Evolutionary conservation across 805 yeast species (phyloP), one percentile per base, ranked within the genome.

Genomic region (Lachancea kluyveri): DNA sequence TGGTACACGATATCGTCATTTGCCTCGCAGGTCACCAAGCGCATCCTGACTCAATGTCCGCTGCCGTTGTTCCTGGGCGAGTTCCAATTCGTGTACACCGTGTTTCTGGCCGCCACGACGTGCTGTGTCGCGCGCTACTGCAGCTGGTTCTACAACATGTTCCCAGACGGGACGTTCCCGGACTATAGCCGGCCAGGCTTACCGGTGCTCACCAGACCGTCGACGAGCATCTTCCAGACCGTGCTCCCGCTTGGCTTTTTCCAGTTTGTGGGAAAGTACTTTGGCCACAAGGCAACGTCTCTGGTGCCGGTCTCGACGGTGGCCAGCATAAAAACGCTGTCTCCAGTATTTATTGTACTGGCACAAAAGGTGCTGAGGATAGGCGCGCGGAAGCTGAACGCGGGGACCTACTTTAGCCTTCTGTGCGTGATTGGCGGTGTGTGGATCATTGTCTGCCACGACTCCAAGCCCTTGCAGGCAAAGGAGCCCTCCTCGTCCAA

Each of bases 301-400:
- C 46, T 74, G 24, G 77, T 78, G 5, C 77, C 84, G 0, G 69
- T 79, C 9, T 78, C 85, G 0, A 75, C 86, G 0, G 82, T 78
- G 1, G 77, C 84, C 1, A 76, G 82, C 36, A 67, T 79, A n/a
- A 71, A 79, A 55, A 77, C 85, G 1, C 53, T 79, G 15, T 71
- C 81, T 3, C 87, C 87, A 0, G 53, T 79, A 26, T 56, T 79
- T 14, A 70, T 79, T 19, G 77, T 79, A 1, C 26, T 65, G 0
- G 70, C 79, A 3, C 80, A 79, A 48, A 61, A 77, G 37, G 7
- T 69, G 1, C 15, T 62, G 11, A 42, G 37, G 8, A 33, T 52
- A 5, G 39, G 35, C 13, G 25, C 20, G 8, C 8, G 12, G 13
- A 48, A 42, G n/a, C 22, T 51, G 18, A 34, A 40, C 15, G 10